Percentiles rank a stretch among this genome's conserved stretches.
Evolutionary conservation across 257 asterid species (phyloP).

Genomic region (Plectranthus barbatus): DNA sequence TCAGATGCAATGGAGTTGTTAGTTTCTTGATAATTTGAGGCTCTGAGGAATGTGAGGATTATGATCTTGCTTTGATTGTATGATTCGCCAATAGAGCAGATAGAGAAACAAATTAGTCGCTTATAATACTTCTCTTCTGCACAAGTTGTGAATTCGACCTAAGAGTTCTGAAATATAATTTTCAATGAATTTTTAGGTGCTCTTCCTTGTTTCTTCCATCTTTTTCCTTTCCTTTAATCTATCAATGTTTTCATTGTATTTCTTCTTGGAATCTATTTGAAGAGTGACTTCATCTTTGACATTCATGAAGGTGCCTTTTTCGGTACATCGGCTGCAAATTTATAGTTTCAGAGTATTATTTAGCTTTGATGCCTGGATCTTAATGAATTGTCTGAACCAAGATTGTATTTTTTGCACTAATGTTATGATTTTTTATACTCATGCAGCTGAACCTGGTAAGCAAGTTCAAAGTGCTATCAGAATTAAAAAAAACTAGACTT

Average conservation of each 20-base stretch:
- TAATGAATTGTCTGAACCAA: neutral
- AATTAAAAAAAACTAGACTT: too few relatives aligned
- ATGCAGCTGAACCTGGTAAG: constrained; percentile 86
- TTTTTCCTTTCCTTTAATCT: neutral
- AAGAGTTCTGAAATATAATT: neutral
- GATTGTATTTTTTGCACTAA: neutral
- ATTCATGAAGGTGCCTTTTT: neutral
- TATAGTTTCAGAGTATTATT: neutral
- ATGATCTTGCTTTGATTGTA: constrained; percentile 2
- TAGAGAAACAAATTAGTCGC: neutral
- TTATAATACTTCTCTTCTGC: too few relatives aligned
- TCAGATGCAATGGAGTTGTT: neutral
- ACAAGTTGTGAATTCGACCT: too few relatives aligned
- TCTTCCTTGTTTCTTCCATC: neutral
- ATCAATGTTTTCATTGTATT: neutral
- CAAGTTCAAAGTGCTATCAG: constrained; percentile 89
- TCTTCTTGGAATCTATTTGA: neutral
- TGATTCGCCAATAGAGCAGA: neutral
- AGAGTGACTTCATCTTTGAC: neutral
- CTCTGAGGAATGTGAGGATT: neutral
- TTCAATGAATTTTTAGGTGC: neutral
- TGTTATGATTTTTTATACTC: neutral
- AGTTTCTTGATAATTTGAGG: neutral
- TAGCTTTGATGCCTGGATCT: neutral
- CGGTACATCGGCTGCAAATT: neutral